Evolutionary conservation across 2,329 filamentous ascomycete genomes (phyloP).

Genomic region (Fusarium abutilonis): DNA sequence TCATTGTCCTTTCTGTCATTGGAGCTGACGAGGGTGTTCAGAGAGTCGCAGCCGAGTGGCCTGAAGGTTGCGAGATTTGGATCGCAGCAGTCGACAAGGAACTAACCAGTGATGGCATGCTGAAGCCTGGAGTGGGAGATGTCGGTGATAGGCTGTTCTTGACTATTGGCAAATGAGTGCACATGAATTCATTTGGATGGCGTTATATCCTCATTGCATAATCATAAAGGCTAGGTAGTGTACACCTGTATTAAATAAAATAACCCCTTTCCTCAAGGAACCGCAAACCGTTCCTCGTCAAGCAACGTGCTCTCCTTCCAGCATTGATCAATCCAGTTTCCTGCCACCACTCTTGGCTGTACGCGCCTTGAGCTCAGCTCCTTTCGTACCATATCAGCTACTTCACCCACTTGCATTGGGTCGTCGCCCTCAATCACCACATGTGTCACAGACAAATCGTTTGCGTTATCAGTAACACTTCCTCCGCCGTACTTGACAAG

Average conservation of each 20-base stretch:
- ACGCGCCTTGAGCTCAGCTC: conserved; percentile 56
- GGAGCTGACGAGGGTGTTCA: conserved; percentile 76
- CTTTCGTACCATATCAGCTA: conserved; percentile 57
- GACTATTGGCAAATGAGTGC: conserved; percentile 81
- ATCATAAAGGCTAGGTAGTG: conserved; percentile 36
- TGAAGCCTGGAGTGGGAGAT: conserved; percentile 89
- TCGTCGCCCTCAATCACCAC: conserved; percentile 64
- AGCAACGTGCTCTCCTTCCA: conserved; percentile 82
- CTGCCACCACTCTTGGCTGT: conserved; percentile 75
- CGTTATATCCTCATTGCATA: conserved; percentile 18
- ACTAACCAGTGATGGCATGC: conserved; percentile 84
- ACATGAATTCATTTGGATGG: background rate
- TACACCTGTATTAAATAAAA: conserved; percentile 36
- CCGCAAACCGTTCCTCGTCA: conserved; percentile 75
- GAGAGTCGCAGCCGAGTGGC: conserved; percentile 80
- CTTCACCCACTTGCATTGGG: conserved; percentile 51
- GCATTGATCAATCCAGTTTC: conserved; percentile 79
- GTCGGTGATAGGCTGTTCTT: conserved; percentile 90
- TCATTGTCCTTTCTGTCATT: conserved; percentile 80
- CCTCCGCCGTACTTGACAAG: conserved; percentile 77
- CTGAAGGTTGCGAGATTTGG: conserved; percentile 81
- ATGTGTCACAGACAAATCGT: conserved; percentile 73
- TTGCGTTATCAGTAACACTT: conserved; percentile 59
- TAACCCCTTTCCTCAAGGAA: conserved; percentile 39
- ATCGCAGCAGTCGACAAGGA: conserved; percentile 80